Percentiles rank a stretch among this genome's conserved stretches.
Evolutionary conservation across 495 filamentous ascomycete genomes (phyloP).

Genomic region (Xylaria scruposa): DNA sequence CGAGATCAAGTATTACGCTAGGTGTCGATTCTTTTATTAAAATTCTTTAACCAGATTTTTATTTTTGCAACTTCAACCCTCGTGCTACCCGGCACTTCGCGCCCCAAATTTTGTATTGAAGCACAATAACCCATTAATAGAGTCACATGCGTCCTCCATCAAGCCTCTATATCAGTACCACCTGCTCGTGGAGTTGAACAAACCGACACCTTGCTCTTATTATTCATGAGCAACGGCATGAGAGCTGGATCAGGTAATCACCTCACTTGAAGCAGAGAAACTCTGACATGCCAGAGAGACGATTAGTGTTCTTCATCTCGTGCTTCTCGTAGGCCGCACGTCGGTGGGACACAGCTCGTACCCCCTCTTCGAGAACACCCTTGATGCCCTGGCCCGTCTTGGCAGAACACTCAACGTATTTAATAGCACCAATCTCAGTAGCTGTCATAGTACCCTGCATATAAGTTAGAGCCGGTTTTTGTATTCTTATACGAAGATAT

Average conservation of each 20-base stretch:
- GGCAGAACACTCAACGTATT: conserved; percentile 40
- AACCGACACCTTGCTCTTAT: neutral
- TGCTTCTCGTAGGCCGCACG: conserved; percentile 25
- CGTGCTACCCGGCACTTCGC: neutral
- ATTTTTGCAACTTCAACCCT: neutral
- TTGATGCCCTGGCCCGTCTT: conserved; percentile 37
- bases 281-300: neutral
- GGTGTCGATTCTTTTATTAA: neutral
- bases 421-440: conserved; percentile 24
- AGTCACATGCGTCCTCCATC: neutral
- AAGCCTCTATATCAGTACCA: neutral
- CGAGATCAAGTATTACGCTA: neutral
- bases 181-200: neutral
- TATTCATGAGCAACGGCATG: neutral
- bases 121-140: neutral
- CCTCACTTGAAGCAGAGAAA: conserved; percentile 34
- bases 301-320: neutral
- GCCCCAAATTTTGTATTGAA: neutral
- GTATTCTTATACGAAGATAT: neutral
- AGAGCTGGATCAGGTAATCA: conserved; percentile 12
- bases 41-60: neutral
- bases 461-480: neutral
- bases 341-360: conserved; percentile 27
- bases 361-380: conserved; percentile 34
- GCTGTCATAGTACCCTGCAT: conserved; percentile 26